Percentiles rank a stretch among this genome's conserved stretches.
phyloP scores from a whole-genome alignment of 371 early-diverging fungal species.

The Syncephalastrum contaminatum region DNA sequence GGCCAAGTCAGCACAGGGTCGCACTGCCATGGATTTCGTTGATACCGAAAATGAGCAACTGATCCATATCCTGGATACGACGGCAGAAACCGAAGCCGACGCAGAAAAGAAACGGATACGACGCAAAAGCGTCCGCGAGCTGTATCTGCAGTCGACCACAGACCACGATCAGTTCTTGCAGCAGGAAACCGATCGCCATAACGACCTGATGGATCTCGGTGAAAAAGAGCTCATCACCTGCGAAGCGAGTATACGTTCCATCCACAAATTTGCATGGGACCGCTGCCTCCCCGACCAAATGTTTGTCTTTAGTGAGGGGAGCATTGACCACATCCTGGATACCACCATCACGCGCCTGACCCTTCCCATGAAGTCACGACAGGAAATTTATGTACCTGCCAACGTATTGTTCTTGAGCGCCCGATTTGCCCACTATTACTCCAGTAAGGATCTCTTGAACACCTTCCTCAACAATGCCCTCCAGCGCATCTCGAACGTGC shows the following conservation, averaged over 20 bases:
- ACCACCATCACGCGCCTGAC: constrained; percentile 63
- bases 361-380: constrained; percentile 50
- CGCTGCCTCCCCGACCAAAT: constrained; percentile 82
- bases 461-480: constrained; percentile 61
- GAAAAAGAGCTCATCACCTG: constrained; percentile 12
- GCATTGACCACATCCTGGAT: constrained; percentile 69
- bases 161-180: not conserved
- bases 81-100: not conserved
- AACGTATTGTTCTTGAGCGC: constrained; percentile 85
- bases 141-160: not conserved
- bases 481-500: constrained; percentile 52
- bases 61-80: constrained; percentile 35
- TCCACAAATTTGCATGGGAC: constrained; percentile 74
- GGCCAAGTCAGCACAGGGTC: constrained; percentile 67
- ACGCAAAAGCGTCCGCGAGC: too few relatives aligned
- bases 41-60: constrained; percentile 56
- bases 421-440: constrained; percentile 81
- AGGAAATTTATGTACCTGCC: constrained; percentile 74
- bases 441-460: constrained; percentile 69
- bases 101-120: too few relatives aligned
- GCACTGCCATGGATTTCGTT: constrained; percentile 76
- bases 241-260: constrained; percentile 31
- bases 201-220: not conserved
- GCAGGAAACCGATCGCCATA: not conserved
- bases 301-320: constrained; percentile 82